Base-by-base conservation (phyloP, 108 stramenopile genomes). In the Heterococcus sp. region DNA sequence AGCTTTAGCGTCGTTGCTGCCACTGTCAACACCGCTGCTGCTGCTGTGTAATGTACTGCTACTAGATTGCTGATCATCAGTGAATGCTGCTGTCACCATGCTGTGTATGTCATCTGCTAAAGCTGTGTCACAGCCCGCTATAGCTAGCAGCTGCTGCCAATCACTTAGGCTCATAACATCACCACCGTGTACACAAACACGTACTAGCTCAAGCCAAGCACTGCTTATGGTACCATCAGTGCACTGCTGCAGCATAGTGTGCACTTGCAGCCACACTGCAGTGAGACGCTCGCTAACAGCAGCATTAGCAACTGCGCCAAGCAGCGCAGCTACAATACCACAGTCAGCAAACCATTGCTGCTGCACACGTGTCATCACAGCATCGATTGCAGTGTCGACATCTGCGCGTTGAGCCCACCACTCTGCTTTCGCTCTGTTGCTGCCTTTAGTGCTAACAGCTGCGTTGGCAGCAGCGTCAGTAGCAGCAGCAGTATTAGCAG, bases 131-230 rank as follows among this genome's bases (percentile, higher is more conserved):
- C 31, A 63, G 39, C 26, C 65, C 34, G 72, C 63, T 5, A 73
- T 14, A 3, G 72, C 38, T 21, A 81, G 34, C 32, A 64, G 38
- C 4, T 35, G 63, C 26, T 29, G 64, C 79, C 79, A 69, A 4
- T 35, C 69, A 27, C 65, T 32, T 36, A 73, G 71, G 11, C 26
- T 27, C 79, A 81, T 81, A 3, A n/a, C 71, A 1, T 81, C 38
- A 66, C 68, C 79, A 14, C 79, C 33, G 2, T 36, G 37, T 28
- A 70, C 79, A 40, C 72, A 81, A n/a, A 38, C 39, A 3, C 71
- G 72, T 28, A 81, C 2, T 37, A 81, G 79, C 72, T 81, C 79
- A 2, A 29, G 3, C 71, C 40, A n/a, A 8, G 39, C 72, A 1
- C 1, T 71, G 26, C 37, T 3, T 34, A 69, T 33, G 5, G 29